A percentile compares a stretch with the other conserved stretches of the same genome.
These are phyloP conservation scores for Striga hermonthica DNA, from an alignment of 305 asterid species.

Conservation along the genomic window DNA sequence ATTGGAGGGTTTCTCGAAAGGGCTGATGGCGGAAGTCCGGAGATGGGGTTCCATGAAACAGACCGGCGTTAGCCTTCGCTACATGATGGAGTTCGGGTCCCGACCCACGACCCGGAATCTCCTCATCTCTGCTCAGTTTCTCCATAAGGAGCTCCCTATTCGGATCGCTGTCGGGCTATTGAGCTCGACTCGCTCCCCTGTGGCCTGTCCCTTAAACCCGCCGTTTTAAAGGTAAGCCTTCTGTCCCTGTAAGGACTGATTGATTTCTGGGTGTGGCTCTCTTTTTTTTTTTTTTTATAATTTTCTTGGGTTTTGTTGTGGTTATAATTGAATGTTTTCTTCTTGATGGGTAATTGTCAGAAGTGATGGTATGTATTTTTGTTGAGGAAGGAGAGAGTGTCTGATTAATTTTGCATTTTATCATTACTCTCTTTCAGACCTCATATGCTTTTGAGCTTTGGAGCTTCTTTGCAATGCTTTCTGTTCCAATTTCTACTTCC, in stretches of 20 bases:
- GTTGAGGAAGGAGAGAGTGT: too few species aligned
- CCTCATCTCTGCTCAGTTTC: conserved; percentile 80
- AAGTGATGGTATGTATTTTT: too few species aligned
- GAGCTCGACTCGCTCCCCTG: conserved; percentile 77
- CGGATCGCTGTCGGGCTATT: conserved; percentile 85
- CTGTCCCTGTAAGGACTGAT: not conserved
- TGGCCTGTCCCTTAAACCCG: conserved; percentile 73
- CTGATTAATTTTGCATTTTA: too few species aligned
- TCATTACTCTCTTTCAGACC: not conserved
- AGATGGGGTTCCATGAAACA: conserved; percentile 82
- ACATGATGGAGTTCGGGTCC: conserved; percentile 95
- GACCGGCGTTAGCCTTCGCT: conserved; percentile 84
- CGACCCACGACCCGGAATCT: conserved; percentile 63
- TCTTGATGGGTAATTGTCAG: too few species aligned
- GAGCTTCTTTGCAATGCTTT: not conserved
- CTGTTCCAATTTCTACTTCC: not conserved
- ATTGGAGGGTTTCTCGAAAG: conserved; percentile 51
- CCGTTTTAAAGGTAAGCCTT: conserved; percentile 61
- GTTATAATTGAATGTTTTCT: not conserved
- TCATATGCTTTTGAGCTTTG: not conserved
- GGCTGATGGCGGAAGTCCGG: conserved; percentile 59
- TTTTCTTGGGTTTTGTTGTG: not conserved
- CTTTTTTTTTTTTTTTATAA: not conserved
- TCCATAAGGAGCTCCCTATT: conserved; percentile 81
- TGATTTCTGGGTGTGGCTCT: conserved; percentile 3